Evolutionary conservation across 2,329 filamentous ascomycete genomes (phyloP), one percentile per base, ranked within the genome.

Genomic region (Volutella citrinella): DNA sequence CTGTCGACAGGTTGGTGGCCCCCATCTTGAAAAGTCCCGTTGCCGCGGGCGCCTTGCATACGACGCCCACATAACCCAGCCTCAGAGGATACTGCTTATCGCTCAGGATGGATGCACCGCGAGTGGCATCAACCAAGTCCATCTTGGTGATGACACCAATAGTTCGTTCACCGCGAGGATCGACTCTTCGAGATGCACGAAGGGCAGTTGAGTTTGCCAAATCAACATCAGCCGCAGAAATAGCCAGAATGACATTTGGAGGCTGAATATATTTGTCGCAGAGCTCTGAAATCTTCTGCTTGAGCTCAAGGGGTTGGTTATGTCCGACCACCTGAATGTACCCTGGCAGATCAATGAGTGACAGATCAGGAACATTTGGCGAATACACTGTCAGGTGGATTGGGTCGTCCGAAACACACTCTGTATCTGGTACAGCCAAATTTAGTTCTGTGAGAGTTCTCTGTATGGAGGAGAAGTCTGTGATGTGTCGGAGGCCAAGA

Each of bases 91-190:
- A 98, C 59, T 97, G 95, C 56, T 81, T 84, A 59, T 98, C 91
- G 17, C 74, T 82, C 14, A 98, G 70, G 19, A 98, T 87, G 21
- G 78, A 74, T 11, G 79, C 76, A 19, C 90, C 93, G 38, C 91
- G 80, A 7, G 72, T 69, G 4, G 93, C 76, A 49, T 97, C 91
- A 7, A 98, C 90, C 15, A 98, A 73, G 54, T 98, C 93, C 91
- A 98, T 96, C 68, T 98, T 98, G 4, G 93, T 98, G 25, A 98
- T 83, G n/a, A 98, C 93, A 27, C 93, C 93, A 55, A 98, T 98
- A 0, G 93, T 98, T 43, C 93, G 78, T 65, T 98, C 93, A 34
- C 93, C 93, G 41, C 93, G 76, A 2, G 93, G 93, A 54, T 98
- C 93, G 18, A 97, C 90, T 49, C 91, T 78, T 43, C 93, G 78